Conservation (phyloP, 306 rosid genomes). For the Prunus fruticosa region DNA sequence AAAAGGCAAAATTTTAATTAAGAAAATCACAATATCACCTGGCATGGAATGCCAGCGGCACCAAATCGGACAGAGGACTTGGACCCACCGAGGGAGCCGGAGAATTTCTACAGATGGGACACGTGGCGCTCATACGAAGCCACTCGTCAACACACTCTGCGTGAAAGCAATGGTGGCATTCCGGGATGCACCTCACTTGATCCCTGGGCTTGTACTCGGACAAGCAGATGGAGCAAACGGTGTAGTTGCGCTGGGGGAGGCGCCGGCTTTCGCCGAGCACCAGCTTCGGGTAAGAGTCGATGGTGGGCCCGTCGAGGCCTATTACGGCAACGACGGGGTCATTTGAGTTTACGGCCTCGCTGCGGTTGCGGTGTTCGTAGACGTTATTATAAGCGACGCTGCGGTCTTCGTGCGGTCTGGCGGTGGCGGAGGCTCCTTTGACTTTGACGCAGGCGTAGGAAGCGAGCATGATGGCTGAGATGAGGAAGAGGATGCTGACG, state of each 20-base stretch:
- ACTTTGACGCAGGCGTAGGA: constrained; percentile 56
- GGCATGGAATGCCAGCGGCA: constrained; percentile 51
- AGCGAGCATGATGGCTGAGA: constrained; percentile 68
- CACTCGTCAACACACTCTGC: constrained; percentile 55
- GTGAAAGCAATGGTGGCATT: constrained; percentile 64
- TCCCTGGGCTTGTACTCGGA: constrained; percentile 50
- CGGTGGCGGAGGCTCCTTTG: constrained; percentile 9
- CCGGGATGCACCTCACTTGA: constrained; percentile 50
- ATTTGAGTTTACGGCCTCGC: not conserved
- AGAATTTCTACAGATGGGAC: constrained; percentile 64
- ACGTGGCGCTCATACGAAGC: constrained; percentile 56
- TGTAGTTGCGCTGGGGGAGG: constrained; percentile 44
- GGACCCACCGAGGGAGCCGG: constrained; percentile 53
- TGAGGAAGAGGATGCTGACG: constrained; percentile 66
- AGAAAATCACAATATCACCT: constrained; percentile 36
- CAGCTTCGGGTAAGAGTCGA: constrained; percentile 51
- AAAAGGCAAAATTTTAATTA: not conserved
- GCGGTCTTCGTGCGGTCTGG: constrained; percentile 1
- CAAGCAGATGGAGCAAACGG: constrained; percentile 57
- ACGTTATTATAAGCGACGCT: too few species aligned
- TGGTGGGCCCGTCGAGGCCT: constrained; percentile 49
- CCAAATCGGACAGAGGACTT: constrained; percentile 45
- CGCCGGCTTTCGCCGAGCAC: constrained; percentile 52
- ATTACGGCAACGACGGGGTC: constrained; percentile 26
- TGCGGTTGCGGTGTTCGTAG: not conserved